Evolutionary conservation across 768 basidiomycete species (phyloP), one percentile per base, ranked within the genome.

Genomic region (Xerocomellus dryophilus): DNA sequence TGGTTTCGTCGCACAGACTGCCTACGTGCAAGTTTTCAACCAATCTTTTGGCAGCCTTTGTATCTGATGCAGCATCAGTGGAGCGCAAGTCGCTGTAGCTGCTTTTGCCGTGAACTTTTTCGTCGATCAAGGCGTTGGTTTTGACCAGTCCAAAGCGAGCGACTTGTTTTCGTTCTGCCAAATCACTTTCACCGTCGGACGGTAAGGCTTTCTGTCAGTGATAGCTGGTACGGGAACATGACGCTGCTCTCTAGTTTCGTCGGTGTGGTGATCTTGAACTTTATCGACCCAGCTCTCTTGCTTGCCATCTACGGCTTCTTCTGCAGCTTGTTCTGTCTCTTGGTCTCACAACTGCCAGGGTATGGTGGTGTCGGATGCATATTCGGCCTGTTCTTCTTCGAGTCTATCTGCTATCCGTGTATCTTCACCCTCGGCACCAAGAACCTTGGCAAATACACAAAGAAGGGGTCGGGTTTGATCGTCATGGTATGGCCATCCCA

Each of bases 401-500:
- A 88, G 69, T 86, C 84, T 29, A 87, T 88, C 54, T 88, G 85
- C 61, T 85, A 85, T 58, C 83, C 84, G 72, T 81, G 80, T 56
- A 82, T 85, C 54, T 85, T 85, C 71, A 85, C 83, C 3, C 73
- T 85, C 35, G 83, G 76, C 8, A 85, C 84, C 46, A 83, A 84
- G 72, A 81, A 82, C 61, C 69, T 85, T 32, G 84, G 84, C 27
- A 72, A 73, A 38, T 74, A 84, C 62, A 83, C 83, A 6, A 85
- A 84, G 66, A 70, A 69, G 49, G 84, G 84, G 5, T 85, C 84
- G 14, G 81, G 82, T 51, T 67, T 85, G 53, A 82, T 85, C 53
- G 84, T 84, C 34, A 84, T 85, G 84, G 82, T 68, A 35, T 49
- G 64, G 5, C 8, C n/a, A 27, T 21, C 36, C 20, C 23, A 21